Evolutionary conservation across 2,329 filamentous ascomycete species (phyloP), one percentile per base, ranked within the genome.

Genomic region (Venturia oleaginea): DNA sequence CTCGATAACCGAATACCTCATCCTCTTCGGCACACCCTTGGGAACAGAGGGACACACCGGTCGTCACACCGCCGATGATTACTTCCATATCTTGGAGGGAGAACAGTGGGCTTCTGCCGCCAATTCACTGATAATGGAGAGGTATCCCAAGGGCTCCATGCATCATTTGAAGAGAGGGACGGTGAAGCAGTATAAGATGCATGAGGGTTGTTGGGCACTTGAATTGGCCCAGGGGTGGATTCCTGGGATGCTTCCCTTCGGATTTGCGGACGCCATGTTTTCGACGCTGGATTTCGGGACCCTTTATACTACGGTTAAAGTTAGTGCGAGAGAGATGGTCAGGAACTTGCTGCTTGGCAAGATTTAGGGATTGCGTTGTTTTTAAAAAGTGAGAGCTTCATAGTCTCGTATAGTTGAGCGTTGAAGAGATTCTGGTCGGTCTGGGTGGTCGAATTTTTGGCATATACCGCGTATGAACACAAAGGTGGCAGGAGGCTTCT

Each of bases 21-120:
- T 95, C 75, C 86, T 95, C 77, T 95, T 94, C 75, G 91, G 90
- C 74, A 90, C 89, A 1, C 83, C 90, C 11, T 78, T 92, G 69
- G 91, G 91, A 70, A 96, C 92, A 15, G 91, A 95, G 77, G 92
- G 92, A 67, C 91, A 96, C 81, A 85, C 86, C 1, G 92, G 92
- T 68, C 89, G 91, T 61, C 92, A 96, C 82, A 93, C 91, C 15
- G 91, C 91, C 19, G 90, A 96, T 77, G 92, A 96, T 81, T 96
- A 94, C 82, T 96, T 96, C 82, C 85, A 92, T 81, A 96, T 96
- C 80, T 82, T 96, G 38, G 80, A 81, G 40, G 92, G 92, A 70
- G 85, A 86, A 70, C 87, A 96, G 77, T 81, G 85, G 70, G 89
- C 91, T 68, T 92, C 91, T 80, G 81, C 48, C n/a, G 46, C 61